Evolutionary conservation across 1,139 yeast genomes (phyloP).

Genomic region (Lodderomyces jiufengensis): DNA sequence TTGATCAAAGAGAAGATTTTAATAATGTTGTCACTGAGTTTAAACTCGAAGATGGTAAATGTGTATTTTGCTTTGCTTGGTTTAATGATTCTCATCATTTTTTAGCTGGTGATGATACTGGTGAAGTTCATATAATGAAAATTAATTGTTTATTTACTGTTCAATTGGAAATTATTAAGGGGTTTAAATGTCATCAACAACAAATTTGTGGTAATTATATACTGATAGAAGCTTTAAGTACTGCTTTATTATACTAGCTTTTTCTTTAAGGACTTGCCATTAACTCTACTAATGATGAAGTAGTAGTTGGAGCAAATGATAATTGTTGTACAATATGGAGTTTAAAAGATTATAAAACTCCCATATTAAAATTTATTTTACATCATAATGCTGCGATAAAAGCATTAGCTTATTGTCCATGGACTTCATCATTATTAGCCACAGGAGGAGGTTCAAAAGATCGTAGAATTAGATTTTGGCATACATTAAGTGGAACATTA

Average conservation of each 20-base stretch:
- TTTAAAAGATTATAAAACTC: constrained; percentile 36
- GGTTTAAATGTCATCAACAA: constrained; percentile 53
- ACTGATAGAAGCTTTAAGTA: no score
- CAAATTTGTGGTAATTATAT: constrained; percentile 60
- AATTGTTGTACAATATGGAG: constrained; percentile 70
- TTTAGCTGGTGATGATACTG: constrained; percentile 68
- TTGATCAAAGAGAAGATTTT: constrained; percentile 16
- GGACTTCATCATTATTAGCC: constrained; percentile 38
- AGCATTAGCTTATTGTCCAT: constrained; percentile 45
- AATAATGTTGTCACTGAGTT: constrained; percentile 11
- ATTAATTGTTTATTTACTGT: constrained; percentile 17
- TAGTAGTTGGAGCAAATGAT: constrained; percentile 75
- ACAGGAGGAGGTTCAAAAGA: constrained; percentile 47
- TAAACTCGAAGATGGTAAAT: constrained; percentile 16
- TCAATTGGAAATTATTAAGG: constrained; percentile 14
- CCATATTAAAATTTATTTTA: constrained; percentile 43
- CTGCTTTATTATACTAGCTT: no score
- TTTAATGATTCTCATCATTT: constrained; percentile 41
- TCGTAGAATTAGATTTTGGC: constrained; percentile 71
- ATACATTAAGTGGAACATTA: constrained; percentile 69
- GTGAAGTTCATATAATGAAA: constrained; percentile 50
- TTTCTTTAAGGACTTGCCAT: constrained; percentile 47
- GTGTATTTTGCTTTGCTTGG: constrained; percentile 67
- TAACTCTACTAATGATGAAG: constrained; percentile 41
- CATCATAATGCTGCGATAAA: constrained; percentile 44